A percentile compares a stretch with the other conserved stretches of the same genome.
phyloP scores from a whole-genome alignment of 1,284 basidiomycete genomes.

The Ustilago curta region DNA sequence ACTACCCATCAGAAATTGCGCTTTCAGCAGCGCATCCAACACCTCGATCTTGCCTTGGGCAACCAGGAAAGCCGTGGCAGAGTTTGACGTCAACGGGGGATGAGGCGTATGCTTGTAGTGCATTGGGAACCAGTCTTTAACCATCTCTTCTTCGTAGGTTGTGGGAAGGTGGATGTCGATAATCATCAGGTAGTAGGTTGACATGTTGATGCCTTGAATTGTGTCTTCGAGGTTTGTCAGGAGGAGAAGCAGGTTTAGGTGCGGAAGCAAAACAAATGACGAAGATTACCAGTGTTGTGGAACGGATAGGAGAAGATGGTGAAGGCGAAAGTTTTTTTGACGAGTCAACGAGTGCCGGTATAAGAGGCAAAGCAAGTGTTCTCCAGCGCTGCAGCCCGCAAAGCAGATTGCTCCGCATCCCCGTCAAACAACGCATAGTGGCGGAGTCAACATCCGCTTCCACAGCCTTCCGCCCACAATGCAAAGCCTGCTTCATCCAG shows the following conservation, averaged over 20 bases:
- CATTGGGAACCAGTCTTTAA: constrained; percentile 19
- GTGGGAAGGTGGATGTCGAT: background rate
- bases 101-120: background rate
- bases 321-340: too few species aligned
- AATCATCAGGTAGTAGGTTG: constrained; percentile 13
- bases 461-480: background rate
- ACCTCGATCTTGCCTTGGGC: constrained; percentile 1
- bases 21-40: constrained; percentile 13
- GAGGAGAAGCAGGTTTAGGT: too few species aligned
- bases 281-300: too few species aligned
- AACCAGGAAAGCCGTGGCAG: constrained; percentile 6
- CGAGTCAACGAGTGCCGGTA: too few species aligned
- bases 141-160: background rate
- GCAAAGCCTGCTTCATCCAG: too few species aligned
- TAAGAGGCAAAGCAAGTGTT: background rate
- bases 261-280: too few species aligned
- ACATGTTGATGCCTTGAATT: background rate
- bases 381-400: too few species aligned
- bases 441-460: background rate
- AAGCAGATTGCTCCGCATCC: too few species aligned
- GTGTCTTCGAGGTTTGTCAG: too few species aligned
- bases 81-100: background rate
- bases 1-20: constrained; percentile 2
- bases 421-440: constrained; percentile 7
- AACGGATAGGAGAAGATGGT: too few species aligned